These are phyloP conservation scores for Cryomyces minteri DNA, from an alignment of 495 filamentous ascomycete genomes.

Conservation along the genomic window DNA sequence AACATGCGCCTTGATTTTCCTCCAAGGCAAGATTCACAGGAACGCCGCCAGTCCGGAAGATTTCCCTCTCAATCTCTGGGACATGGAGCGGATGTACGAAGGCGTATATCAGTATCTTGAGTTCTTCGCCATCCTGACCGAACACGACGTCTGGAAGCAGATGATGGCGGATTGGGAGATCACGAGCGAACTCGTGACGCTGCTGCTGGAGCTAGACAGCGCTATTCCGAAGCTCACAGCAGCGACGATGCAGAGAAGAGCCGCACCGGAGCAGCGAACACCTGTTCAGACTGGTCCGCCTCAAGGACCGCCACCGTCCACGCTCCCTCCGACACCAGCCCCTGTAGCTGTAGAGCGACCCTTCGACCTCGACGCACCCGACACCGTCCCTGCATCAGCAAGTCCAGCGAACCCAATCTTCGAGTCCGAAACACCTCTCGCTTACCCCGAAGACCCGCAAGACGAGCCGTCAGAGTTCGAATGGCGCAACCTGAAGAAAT, in stretches of 20 bases:
- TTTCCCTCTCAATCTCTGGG: constrained; percentile 89
- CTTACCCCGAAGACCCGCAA: constrained; percentile 29
- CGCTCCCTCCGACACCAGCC: background rate
- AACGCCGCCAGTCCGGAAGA: constrained; percentile 48
- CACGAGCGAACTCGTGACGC: constrained; percentile 60
- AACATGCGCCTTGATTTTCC: constrained; percentile 77
- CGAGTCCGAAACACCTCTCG: constrained; percentile 15
- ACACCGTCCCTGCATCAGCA: background rate
- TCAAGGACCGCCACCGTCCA: constrained; percentile 1
- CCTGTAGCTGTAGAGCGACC: constrained; percentile 19
- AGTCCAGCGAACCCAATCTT: constrained; percentile 1
- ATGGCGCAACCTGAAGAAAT: constrained; percentile 84
- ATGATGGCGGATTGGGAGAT: constrained; percentile 81
- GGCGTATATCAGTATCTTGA: constrained; percentile 86
- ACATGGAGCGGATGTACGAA: constrained; percentile 83
- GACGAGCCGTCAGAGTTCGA: constrained; percentile 79
- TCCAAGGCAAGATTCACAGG: constrained; percentile 76
- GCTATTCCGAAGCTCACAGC: constrained; percentile 49
- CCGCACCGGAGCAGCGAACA: background rate
- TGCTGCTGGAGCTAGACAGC: constrained; percentile 71
- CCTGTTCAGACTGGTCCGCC: background rate
- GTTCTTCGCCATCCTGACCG: constrained; percentile 80
- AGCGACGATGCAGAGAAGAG: background rate
- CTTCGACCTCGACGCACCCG: constrained; percentile 11
- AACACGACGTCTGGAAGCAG: constrained; percentile 30